These are phyloP conservation scores for Parasitella parasitica DNA, from an alignment of 371 early-diverging fungal species.

Conservation along the genomic window DNA sequence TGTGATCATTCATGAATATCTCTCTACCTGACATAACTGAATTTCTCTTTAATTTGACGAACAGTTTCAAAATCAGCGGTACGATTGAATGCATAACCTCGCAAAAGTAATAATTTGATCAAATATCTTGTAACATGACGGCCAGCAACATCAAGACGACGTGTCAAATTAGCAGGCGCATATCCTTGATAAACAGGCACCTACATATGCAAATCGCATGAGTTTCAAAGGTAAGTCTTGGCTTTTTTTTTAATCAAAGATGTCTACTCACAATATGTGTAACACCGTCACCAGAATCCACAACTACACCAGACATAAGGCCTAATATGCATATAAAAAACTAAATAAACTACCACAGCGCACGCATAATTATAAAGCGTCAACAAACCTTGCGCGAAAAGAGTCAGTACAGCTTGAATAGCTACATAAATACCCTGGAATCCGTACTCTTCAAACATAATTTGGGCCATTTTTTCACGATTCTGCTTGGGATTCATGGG, in stretches of 20 bases:
- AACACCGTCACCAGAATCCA: constrained; percentile 97
- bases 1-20: too few relatives aligned
- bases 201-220: constrained; percentile 12
- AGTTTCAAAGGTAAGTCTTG: neutral
- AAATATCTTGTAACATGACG: constrained; percentile 96
- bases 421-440: constrained; percentile 93
- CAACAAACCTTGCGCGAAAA: constrained; percentile 94
- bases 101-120: constrained; percentile 89
- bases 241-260: neutral
- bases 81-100: constrained; percentile 96
- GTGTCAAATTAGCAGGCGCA: constrained; percentile 88
- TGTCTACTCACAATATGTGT: constrained; percentile 87
- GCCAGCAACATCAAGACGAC: constrained; percentile 95
- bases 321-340: too few relatives aligned
- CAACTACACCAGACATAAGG: constrained; percentile 93
- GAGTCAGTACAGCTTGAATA: constrained; percentile 96
- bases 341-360: too few relatives aligned
- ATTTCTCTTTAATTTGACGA: constrained; percentile 93
- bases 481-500: constrained; percentile 94
- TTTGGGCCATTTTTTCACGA: constrained; percentile 90
- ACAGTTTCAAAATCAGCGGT: constrained; percentile 98
- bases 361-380: neutral
- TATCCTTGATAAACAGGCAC: constrained; percentile 96
- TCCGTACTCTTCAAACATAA: constrained; percentile 96
- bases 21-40: constrained; percentile 96